Evolutionary conservation across 2,329 filamentous ascomycete species (phyloP).

Genomic region (Fusarium chuoi): DNA sequence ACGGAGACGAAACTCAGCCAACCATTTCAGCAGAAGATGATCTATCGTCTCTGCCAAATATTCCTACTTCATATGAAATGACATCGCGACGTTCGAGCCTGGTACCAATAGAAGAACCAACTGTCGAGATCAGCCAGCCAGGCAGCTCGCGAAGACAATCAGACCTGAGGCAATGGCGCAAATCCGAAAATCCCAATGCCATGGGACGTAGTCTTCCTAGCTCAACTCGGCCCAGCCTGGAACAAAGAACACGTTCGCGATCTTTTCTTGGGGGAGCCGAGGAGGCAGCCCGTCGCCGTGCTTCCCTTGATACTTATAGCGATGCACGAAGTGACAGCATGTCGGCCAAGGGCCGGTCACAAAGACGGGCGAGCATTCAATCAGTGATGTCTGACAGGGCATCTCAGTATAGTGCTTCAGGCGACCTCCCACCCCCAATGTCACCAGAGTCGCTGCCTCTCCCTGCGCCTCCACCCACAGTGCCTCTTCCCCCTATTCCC

Average conservation of each 20-base stretch:
- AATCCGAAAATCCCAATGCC: constrained; percentile 25
- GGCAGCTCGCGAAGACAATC: constrained; percentile 46
- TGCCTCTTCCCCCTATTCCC: constrained; percentile 48
- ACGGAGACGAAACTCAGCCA: constrained; percentile 37
- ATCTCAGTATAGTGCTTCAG: constrained; percentile 35
- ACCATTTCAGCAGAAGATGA: constrained; percentile 25
- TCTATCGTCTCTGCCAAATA: constrained; percentile 23
- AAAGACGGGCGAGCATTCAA: constrained; percentile 45
- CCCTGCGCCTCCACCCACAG: constrained; percentile 45
- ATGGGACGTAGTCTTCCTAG: constrained; percentile 22
- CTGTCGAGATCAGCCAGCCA: constrained; percentile 27
- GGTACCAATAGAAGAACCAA: constrained; percentile 24
- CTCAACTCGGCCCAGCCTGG: constrained; percentile 22
- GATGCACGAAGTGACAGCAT: constrained; percentile 38
- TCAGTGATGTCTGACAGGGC: constrained; percentile 44
- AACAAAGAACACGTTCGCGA: constrained; percentile 38
- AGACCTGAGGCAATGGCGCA: constrained; percentile 47
- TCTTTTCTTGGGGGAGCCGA: constrained; percentile 28
- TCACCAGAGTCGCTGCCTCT: constrained; percentile 38
- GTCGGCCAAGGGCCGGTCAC: constrained; percentile 32
- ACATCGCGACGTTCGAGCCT: constrained; percentile 41
- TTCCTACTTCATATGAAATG: constrained; percentile 20
- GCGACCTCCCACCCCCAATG: constrained; percentile 41
- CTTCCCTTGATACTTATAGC: constrained; percentile 48
- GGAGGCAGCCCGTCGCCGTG: constrained; percentile 42